Percentiles rank a stretch among this genome's conserved stretches.
phyloP scores from a whole-genome alignment of 495 filamentous ascomycete genomes.

The Penicillium psychrofluorescens region DNA sequence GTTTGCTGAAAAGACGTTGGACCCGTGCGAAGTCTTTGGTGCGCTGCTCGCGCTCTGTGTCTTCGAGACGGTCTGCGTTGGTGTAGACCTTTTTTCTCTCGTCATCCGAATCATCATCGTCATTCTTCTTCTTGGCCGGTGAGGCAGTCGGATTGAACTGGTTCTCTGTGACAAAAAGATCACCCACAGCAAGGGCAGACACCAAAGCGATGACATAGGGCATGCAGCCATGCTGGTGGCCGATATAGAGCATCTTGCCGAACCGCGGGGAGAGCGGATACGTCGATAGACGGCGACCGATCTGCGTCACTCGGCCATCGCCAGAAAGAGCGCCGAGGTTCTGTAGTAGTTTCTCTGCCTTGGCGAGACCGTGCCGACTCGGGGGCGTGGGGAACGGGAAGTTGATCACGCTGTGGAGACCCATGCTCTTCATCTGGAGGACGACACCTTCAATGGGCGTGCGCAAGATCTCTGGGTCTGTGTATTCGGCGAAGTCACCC shows the following conservation, averaged over 20 bases:
- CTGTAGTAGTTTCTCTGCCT: constrained; percentile 77
- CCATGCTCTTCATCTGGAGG: constrained; percentile 93
- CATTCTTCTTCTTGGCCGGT: constrained; percentile 17
- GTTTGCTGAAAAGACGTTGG: constrained; percentile 71
- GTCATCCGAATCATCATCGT: constrained; percentile 19
- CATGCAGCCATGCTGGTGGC: constrained; percentile 74
- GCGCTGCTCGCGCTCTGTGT: constrained; percentile 56
- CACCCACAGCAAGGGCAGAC: constrained; percentile 77
- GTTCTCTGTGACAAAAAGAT: constrained; percentile 80
- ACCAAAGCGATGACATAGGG: constrained; percentile 86
- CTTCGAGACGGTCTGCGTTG: constrained; percentile 59
- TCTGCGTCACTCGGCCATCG: constrained; percentile 65
- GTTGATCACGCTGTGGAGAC: constrained; percentile 79
- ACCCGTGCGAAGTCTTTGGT: constrained; percentile 65
- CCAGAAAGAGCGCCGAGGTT: constrained; percentile 62
- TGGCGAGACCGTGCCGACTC: constrained; percentile 67
- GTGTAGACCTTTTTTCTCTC: constrained; percentile 44
- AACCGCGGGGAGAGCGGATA: constrained; percentile 90
- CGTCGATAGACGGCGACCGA: constrained; percentile 72
- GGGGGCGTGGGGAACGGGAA: constrained; percentile 98
- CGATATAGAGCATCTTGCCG: constrained; percentile 81
- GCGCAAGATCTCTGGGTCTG: constrained; percentile 80
- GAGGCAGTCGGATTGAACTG: constrained; percentile 53
- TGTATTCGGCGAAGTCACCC: constrained; percentile 77
- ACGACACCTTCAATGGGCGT: constrained; percentile 92